Conservation (phyloP, 2,329 filamentous ascomycete genomes). For the Botrytis tulipae region DNA sequence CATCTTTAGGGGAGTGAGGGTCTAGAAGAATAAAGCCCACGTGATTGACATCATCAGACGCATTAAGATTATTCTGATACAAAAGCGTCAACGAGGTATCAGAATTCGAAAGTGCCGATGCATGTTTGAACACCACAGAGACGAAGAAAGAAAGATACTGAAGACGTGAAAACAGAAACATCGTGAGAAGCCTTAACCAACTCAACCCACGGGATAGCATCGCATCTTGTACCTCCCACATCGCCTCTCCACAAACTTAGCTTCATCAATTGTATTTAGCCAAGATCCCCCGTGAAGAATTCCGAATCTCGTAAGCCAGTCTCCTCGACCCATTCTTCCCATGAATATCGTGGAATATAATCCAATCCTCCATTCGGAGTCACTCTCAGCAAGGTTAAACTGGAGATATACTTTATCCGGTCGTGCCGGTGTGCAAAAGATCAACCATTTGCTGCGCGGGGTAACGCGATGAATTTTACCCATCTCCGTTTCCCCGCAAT, state of each 20-base stretch:
- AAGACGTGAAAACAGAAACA: background rate
- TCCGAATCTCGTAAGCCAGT: background rate
- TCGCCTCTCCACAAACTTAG: background rate
- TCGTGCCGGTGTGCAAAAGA: background rate
- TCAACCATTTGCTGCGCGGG: background rate
- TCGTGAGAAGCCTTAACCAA: background rate
- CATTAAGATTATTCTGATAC: slow-evolving; percentile 56
- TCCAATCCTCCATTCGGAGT: background rate
- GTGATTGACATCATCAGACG: slow-evolving; percentile 52
- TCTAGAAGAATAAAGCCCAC: slow-evolving; percentile 51
- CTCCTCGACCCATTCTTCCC: background rate
- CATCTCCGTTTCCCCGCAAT: background rate
- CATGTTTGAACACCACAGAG: background rate
- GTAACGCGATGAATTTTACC: background rate
- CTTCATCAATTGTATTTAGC: background rate
- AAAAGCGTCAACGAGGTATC: slow-evolving; percentile 49
- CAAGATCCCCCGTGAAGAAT: background rate
- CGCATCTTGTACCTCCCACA: background rate
- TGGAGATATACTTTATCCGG: slow-evolving; percentile 18
- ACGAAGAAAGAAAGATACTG: background rate
- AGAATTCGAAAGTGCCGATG: slow-evolving; percentile 35
- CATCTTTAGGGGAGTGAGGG: slow-evolving; percentile 41
- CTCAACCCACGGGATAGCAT: background rate
- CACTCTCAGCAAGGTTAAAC: background rate
- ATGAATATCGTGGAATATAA: background rate